Base-by-base conservation (phyloP, 2,329 filamentous ascomycete genomes). In the Neofusicoccum kwambonambiense region DNA sequence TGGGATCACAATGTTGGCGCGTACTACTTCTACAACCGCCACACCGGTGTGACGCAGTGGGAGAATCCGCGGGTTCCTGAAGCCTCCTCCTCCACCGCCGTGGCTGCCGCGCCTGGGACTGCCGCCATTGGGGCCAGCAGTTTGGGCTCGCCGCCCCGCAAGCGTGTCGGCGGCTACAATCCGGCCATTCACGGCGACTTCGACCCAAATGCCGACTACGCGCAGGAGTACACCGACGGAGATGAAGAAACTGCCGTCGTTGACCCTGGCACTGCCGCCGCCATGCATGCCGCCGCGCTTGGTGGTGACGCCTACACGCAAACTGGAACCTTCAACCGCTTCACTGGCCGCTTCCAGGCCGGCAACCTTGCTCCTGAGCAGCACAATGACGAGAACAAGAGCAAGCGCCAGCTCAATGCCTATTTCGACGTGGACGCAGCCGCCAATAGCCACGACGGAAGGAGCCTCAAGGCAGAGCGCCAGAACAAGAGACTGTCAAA, bases 391-490 rank as follows among this genome's bases (percentile, higher is more conserved):
- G 92, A 96, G 74, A 90, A 92, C 74, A 97, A 97, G 83, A 90
- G 90, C 66, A 84, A 83, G 60, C 85, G 95, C 50, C 95, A 98
- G 80, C 90, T 98, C 90, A 91, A 91, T 74, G 91, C 93, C 45
- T 98, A 90, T 79, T 99, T 98, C 76, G 94, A 99, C 75, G 93
- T 97, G 49, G 93, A 98, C 76, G 91, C 93, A 4, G 93, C 93
- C 3, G 94, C 93, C 4, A 97, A 96, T 74, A 87, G 87, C 65
- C 93, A 99, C 73, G 90, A 97, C 71, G 95, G 95, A 1, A 87
- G 90, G 65, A 97, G 93, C 74, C 81, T 99, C 65, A 96, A 94
- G 79, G 95, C 93, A 1, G 95, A 99, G 82, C 85, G 95, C 64
- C 89, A 90, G 65, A 88, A 89, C 63, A 93, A 95, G 85, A 93